phyloP scores from a whole-genome alignment of 192 early-diverging fungal genomes.

The Mortierella antarctica region DNA sequence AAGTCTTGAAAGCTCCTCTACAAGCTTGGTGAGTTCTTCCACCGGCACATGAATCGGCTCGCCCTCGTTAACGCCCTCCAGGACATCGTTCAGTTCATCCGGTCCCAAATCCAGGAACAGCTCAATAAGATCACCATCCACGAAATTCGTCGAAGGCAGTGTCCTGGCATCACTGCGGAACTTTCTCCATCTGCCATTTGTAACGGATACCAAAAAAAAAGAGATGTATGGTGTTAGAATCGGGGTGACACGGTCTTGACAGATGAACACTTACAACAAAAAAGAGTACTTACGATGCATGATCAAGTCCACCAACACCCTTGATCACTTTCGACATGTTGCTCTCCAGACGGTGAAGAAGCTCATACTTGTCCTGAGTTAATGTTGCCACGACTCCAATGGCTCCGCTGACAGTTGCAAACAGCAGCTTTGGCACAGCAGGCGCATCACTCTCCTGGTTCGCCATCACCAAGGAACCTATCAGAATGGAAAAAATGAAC shows the following conservation, averaged over 20 bases:
- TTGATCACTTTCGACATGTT: constrained; percentile 68
- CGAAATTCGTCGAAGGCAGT: constrained; percentile 62
- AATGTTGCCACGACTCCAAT: constrained; percentile 83
- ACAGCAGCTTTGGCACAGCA: constrained; percentile 70
- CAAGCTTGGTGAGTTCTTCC: constrained; percentile 61
- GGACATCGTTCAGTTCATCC: constrained; percentile 56
- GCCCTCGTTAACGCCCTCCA: constrained; percentile 42
- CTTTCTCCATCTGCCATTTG: constrained; percentile 66
- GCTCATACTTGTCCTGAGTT: constrained; percentile 64
- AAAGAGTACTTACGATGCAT: constrained; percentile 61
- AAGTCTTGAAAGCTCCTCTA: constrained; percentile 70
- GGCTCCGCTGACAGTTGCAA: constrained; percentile 80
- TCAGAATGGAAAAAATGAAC: background rate
- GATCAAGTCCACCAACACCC: constrained; percentile 69
- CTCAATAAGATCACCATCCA: constrained; percentile 97
- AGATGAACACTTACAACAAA: constrained; percentile 5
- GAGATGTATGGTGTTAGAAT: constrained; percentile 1
- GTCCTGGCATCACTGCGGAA: constrained; percentile 67
- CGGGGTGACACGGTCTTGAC: background rate
- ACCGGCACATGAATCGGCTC: constrained; percentile 40
- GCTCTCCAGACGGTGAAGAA: constrained; percentile 70
- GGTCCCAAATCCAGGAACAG: constrained; percentile 75
- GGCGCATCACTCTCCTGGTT: constrained; percentile 69
- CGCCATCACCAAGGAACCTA: constrained; percentile 84
- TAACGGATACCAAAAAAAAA: background rate